Conservation (phyloP, 371 early-diverging fungal species). For the Mortierella sp. region DNA sequence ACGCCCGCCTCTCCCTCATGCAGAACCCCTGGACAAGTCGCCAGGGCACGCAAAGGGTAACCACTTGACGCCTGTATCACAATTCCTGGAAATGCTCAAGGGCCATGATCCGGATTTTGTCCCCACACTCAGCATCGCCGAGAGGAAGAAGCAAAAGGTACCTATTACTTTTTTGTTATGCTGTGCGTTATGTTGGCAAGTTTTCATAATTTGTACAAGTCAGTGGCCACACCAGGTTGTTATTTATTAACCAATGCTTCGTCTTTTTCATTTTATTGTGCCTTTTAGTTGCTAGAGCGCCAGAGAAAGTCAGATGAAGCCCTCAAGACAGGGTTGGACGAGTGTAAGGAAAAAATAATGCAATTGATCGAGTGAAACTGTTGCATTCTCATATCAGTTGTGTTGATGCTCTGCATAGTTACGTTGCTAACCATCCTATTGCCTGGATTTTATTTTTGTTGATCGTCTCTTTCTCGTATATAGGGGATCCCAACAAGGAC, state of each 20-base stretch:
- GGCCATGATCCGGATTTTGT: constrained; percentile 83
- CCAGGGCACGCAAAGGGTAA: constrained; percentile 76
- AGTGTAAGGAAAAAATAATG: constrained; percentile 60
- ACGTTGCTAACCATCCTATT: background rate
- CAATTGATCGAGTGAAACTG: background rate
- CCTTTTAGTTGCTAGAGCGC: constrained; percentile 65
- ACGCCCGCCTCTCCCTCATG: constrained; percentile 85
- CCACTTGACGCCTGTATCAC: constrained; percentile 75
- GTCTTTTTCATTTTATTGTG: background rate
- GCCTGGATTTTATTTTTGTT: background rate
- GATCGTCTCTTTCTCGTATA: background rate
- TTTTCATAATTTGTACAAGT: background rate
- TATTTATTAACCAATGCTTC: background rate
- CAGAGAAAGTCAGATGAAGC: constrained; percentile 71
- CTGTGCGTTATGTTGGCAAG: too few relatives aligned
- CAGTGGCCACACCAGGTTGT: too few relatives aligned
- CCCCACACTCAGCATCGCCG: constrained; percentile 80
- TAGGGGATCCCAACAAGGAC: constrained; percentile 83
- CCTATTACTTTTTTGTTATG: background rate
- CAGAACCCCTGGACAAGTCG: constrained; percentile 83
- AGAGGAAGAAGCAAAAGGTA: constrained; percentile 81
- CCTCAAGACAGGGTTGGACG: constrained; percentile 66
- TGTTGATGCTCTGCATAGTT: background rate
- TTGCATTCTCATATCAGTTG: background rate
- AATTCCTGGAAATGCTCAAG: constrained; percentile 70